Evolutionary conservation across 2,329 filamentous ascomycete species (phyloP).

Genomic region (Grosmannia penicillata): DNA sequence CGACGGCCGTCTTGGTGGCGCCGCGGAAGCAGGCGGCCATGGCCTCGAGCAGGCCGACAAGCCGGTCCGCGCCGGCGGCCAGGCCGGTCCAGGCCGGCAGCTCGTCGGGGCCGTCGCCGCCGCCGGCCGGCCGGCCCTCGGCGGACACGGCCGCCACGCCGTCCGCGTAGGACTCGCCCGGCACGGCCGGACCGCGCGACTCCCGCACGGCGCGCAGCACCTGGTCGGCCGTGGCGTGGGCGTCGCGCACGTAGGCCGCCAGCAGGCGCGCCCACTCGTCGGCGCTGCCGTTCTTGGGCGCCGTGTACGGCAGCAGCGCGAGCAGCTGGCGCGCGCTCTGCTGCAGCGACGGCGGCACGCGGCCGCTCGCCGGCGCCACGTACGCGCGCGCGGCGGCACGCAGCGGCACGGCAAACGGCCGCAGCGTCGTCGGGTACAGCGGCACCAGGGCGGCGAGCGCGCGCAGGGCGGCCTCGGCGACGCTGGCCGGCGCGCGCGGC

Average conservation of each 20-base stretch:
- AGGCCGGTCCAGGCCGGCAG: slow-evolving; percentile 63
- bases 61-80: slow-evolving; percentile 54
- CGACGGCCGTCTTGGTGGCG: slow-evolving; percentile 49
- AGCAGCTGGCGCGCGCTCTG: slow-evolving; percentile 48
- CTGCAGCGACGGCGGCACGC: slow-evolving; percentile 32
- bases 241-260: slow-evolving; percentile 42
- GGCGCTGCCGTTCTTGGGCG: slow-evolving; percentile 60
- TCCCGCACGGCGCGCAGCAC: slow-evolving; percentile 69
- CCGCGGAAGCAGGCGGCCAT: slow-evolving; percentile 48
- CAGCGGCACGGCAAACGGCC: slow-evolving; percentile 59
- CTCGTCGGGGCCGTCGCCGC: slow-evolving; percentile 26
- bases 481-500: slow-evolving; percentile 25
- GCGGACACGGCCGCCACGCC: slow-evolving; percentile 23
- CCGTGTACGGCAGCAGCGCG: slow-evolving; percentile 62
- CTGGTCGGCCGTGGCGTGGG: slow-evolving; percentile 59
- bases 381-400: slow-evolving; percentile 42
- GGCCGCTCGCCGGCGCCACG: slow-evolving; percentile 33
- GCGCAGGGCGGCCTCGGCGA: slow-evolving; percentile 55
- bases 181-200: slow-evolving; percentile 56
- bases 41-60: slow-evolving; percentile 50
- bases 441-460: slow-evolving; percentile 59
- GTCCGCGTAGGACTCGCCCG: too few relatives aligned
- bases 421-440: slow-evolving; percentile 71
- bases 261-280: slow-evolving; percentile 67
- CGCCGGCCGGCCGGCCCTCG: slow-evolving; percentile 30